These are phyloP conservation scores for Volvariella surrecta DNA, from an alignment of 1,284 basidiomycete species.

Conservation along the genomic window DNA sequence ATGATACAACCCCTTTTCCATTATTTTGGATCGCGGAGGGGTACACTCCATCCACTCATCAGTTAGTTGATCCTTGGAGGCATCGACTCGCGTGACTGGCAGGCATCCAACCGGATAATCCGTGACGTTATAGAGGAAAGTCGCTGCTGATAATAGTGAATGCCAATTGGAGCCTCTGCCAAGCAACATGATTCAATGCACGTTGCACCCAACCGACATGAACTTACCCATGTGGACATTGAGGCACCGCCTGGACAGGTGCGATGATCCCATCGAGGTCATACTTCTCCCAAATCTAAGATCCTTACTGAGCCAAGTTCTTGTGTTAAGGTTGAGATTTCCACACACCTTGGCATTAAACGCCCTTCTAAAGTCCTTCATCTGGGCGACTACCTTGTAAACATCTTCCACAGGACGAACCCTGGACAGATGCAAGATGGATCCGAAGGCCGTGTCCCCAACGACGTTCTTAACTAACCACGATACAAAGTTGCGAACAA, in stretches of 20 bases:
- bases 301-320: too few species aligned
- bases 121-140: conserved; percentile 64
- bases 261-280: conserved; percentile 71
- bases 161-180: conserved; percentile 43
- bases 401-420: conserved; percentile 23
- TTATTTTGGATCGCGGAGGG: conserved; percentile 38
- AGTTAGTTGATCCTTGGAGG: conserved; percentile 49
- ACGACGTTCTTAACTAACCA: conserved; percentile 43
- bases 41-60: conserved; percentile 44
- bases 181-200: conserved; percentile 5
- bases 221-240: conserved; percentile 60
- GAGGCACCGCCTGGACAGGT: conserved; percentile 67
- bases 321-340: conserved; percentile 20
- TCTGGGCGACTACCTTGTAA: too few species aligned
- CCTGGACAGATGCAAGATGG: conserved; percentile 28
- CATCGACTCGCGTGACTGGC: conserved; percentile 76
- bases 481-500: conserved; percentile 37
- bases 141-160: conserved; percentile 41
- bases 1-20: conserved; percentile 53
- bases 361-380: conserved; percentile 23
- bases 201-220: neutral
- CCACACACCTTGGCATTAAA: conserved; percentile 47
- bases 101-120: conserved; percentile 73
- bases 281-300: conserved; percentile 64
- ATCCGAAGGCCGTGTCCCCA: conserved; percentile 45